Evolutionary conservation across 805 yeast species (phyloP).

Genomic region (Scheffersomyces stipitis): DNA sequence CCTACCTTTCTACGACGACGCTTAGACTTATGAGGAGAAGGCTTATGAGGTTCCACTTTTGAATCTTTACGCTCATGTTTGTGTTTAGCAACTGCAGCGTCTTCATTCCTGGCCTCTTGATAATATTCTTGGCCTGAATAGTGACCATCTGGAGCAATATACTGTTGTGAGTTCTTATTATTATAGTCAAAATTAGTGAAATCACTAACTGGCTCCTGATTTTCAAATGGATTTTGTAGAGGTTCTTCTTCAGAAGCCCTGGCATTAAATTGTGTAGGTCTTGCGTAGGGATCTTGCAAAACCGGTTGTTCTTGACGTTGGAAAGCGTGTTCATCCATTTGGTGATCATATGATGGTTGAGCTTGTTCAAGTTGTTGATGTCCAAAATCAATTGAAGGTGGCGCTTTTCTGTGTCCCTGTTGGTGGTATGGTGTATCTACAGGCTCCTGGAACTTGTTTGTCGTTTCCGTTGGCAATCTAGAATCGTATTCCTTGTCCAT

Average conservation of each 20-base stretch:
- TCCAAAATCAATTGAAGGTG: conserved; percentile 10
- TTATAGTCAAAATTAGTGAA: conserved; percentile 29
- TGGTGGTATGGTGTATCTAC: conserved; percentile 22
- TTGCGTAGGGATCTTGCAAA: conserved; percentile 11
- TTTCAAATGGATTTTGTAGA: conserved; percentile 7
- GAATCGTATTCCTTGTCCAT: conserved; percentile 12
- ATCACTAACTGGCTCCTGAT: conserved; percentile 7
- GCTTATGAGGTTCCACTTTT: conserved; percentile 2
- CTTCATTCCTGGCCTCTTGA: conserved; percentile 2
- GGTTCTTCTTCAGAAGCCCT: conserved; percentile 3
- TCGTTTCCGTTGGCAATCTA: conserved; percentile 30
- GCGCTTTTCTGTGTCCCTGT: conserved; percentile 1
- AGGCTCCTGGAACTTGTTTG: conserved; percentile 26
- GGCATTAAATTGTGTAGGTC: conserved; percentile 4
- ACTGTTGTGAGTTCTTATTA: conserved; percentile 18
- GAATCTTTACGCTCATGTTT: conserved; percentile 11
- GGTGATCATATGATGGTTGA: conserved; percentile 9
- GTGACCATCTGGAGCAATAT: conserved; percentile 10
- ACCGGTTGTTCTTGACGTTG: conserved; percentile 19
- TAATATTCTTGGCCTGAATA: background rate
- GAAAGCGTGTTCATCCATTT: conserved; percentile 11
- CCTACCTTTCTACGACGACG: conserved; percentile 73
- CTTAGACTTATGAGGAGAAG: conserved; percentile 25
- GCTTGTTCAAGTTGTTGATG: conserved; percentile 15
- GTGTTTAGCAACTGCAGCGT: conserved; percentile 11